A percentile compares a stretch with the other conserved stretches of the same genome.
Evolutionary conservation across 768 basidiomycete genomes (phyloP).

Genomic region (Paxillus ammoniavirescens): DNA sequence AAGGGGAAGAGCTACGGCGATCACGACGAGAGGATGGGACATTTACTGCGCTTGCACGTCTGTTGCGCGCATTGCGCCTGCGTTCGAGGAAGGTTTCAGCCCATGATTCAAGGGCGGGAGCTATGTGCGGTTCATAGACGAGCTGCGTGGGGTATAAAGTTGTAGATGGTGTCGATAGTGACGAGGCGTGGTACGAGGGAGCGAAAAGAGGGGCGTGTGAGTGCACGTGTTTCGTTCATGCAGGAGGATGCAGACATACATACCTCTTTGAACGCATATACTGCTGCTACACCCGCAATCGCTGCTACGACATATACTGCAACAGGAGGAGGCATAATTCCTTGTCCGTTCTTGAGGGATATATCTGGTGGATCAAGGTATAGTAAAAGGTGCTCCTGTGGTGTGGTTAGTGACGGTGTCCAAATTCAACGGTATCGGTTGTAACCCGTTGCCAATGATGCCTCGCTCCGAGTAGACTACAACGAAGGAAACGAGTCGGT

Average conservation of each 20-base stretch:
- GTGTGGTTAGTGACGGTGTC: background rate
- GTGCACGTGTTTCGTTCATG: slow-evolving; percentile 16
- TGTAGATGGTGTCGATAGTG: background rate
- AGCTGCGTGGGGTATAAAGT: slow-evolving; percentile 38
- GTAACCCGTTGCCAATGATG: background rate
- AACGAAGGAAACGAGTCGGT: background rate
- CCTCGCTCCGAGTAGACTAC: background rate
- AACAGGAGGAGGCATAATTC: slow-evolving; percentile 28
- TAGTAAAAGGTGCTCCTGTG: background rate
- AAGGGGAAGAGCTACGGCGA: slow-evolving; percentile 6
- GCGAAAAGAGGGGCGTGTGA: slow-evolving; percentile 13
- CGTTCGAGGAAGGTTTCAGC: slow-evolving; percentile 32
- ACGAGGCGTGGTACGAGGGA: background rate
- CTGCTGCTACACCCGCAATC: slow-evolving; percentile 49
- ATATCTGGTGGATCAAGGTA: background rate
- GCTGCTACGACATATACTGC: slow-evolving; percentile 51
- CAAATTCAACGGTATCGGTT: background rate
- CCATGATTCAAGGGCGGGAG: slow-evolving; percentile 54
- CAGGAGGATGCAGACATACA: slow-evolving; percentile 11
- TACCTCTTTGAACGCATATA: slow-evolving; percentile 60
- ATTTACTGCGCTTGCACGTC: slow-evolving; percentile 24
- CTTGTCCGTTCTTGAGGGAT: slow-evolving; percentile 4
- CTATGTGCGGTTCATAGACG: slow-evolving; percentile 69
- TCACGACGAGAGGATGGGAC: slow-evolving; percentile 14
- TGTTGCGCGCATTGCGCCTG: slow-evolving; percentile 27